Percentiles rank a stretch among this genome's conserved stretches.
Conservation (phyloP, 345 rosid species). For the Murraya paniculata region DNA sequence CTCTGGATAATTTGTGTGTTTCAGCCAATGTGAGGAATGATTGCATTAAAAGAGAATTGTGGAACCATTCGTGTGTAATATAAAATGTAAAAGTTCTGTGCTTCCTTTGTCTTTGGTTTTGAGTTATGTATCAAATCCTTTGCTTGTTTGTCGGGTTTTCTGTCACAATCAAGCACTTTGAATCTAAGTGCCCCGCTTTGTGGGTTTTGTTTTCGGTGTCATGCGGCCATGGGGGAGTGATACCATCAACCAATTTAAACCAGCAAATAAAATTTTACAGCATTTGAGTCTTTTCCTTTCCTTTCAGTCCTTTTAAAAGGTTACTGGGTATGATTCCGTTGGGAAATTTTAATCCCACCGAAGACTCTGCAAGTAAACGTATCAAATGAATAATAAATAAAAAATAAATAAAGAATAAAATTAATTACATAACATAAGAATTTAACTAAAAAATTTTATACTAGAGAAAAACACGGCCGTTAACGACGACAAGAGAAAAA, state of each 20-base stretch:
- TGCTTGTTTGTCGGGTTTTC: conserved; percentile 36
- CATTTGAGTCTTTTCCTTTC: background rate
- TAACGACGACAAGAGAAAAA: no score
- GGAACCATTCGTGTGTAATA: background rate
- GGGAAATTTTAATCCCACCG: no score
- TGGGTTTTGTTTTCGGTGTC: background rate
- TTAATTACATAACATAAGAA: no score
- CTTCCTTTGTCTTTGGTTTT: conserved; percentile 23
- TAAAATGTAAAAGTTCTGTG: background rate
- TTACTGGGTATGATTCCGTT: background rate
- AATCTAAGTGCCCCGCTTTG: background rate
- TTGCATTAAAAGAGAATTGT: background rate
- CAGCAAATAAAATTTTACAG: background rate
- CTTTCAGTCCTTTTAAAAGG: background rate
- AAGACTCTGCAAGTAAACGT: no score
- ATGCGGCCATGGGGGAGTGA: background rate
- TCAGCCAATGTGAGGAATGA: background rate
- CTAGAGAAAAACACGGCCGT: no score
- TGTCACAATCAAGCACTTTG: conserved; percentile 5
- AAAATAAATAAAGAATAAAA: no score
- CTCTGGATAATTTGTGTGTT: background rate
- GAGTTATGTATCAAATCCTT: conserved; percentile 36
- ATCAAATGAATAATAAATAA: no score
- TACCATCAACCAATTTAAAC: background rate
- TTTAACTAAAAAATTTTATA: no score